phyloP scores from a whole-genome alignment of 352 stramenopile genomes.

The Blastocystis hominis region DNA sequence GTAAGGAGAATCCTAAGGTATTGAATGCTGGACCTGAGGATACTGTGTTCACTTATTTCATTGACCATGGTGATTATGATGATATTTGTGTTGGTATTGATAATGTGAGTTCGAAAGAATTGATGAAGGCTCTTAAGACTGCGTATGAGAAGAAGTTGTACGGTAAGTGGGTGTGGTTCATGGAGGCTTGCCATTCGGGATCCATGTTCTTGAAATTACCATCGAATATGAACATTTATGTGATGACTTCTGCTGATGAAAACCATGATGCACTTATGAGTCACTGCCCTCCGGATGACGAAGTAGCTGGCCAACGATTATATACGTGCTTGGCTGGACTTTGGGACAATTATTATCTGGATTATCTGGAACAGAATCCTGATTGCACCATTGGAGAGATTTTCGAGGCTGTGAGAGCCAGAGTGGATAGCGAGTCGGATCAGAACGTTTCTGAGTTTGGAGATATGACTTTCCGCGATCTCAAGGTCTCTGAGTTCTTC shows the following conservation, averaged over 20 bases:
- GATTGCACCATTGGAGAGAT: slow-evolving; percentile 44
- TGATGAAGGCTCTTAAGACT: slow-evolving; percentile 2
- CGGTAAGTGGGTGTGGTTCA: slow-evolving; percentile 51
- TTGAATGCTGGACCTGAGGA: not conserved
- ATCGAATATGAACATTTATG: not conserved
- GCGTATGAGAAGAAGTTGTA: slow-evolving; percentile 30
- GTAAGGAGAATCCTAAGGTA: slow-evolving; percentile 57
- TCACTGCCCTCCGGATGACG: slow-evolving; percentile 21
- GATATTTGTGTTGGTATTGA: slow-evolving; percentile 21
- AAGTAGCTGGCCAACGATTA: not conserved
- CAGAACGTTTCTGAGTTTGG: slow-evolving; percentile 24
- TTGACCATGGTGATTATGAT: slow-evolving; percentile 44
- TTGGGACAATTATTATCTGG: slow-evolving; percentile 36
- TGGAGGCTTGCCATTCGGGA: slow-evolving; percentile 51
- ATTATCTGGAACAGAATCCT: slow-evolving; percentile 17
- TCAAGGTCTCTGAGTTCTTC: slow-evolving; percentile 9
- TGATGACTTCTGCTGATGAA: slow-evolving; percentile 16
- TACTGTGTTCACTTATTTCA: no score
- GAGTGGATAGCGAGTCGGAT: not conserved
- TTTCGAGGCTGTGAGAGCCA: not conserved
- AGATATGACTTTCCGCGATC: slow-evolving; percentile 21
- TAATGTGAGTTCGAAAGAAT: not conserved
- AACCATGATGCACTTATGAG: slow-evolving; percentile 20
- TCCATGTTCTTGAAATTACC: slow-evolving; percentile 26
- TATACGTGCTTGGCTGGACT: slow-evolving; percentile 29